phyloP scores from a whole-genome alignment of 1,284 basidiomycete species.

The Pseudozyma thailandica region DNA sequence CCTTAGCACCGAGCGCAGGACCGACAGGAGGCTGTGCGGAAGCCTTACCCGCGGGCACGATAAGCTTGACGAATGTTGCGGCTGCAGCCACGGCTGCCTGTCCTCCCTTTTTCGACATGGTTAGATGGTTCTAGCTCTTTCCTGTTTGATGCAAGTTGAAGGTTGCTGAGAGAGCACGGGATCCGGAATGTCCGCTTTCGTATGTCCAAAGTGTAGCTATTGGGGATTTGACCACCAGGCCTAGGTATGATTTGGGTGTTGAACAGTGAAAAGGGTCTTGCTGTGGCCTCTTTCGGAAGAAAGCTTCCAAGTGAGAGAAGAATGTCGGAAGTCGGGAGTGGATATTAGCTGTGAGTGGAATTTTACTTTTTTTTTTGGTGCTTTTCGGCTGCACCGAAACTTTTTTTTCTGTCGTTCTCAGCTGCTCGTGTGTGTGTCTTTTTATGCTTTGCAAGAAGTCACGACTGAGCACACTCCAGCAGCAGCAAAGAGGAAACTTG shows the following conservation, averaged over 20 bases:
- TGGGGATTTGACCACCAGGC: neutral
- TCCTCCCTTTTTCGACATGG: slow-evolving; percentile 65
- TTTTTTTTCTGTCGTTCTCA: slow-evolving; percentile 15
- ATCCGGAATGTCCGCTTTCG: too few relatives aligned
- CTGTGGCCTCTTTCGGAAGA: slow-evolving; percentile 17
- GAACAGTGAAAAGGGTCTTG: slow-evolving; percentile 1
- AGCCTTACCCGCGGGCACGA: slow-evolving; percentile 93
- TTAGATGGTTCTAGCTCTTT: neutral
- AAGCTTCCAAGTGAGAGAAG: slow-evolving; percentile 15
- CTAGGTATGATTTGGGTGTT: neutral
- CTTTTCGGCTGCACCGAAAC: slow-evolving; percentile 10
- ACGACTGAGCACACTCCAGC: neutral
- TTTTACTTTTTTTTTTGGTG: slow-evolving; percentile 13
- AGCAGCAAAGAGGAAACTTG: too few relatives aligned
- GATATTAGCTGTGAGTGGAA: neutral
- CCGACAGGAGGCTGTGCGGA: slow-evolving; percentile 95
- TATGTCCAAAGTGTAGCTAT: too few relatives aligned
- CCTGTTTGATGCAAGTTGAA: neutral
- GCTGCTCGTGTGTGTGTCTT: slow-evolving; percentile 1
- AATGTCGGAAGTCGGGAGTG: slow-evolving; percentile 33
- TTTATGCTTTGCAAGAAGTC: neutral
- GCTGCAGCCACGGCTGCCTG: slow-evolving; percentile 47
- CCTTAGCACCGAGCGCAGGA: slow-evolving; percentile 94
- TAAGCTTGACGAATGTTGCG: slow-evolving; percentile 72
- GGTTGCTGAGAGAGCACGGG: neutral